Conservation (phyloP, 257 asterid genomes). For the Gardenia jasminoides region DNA sequence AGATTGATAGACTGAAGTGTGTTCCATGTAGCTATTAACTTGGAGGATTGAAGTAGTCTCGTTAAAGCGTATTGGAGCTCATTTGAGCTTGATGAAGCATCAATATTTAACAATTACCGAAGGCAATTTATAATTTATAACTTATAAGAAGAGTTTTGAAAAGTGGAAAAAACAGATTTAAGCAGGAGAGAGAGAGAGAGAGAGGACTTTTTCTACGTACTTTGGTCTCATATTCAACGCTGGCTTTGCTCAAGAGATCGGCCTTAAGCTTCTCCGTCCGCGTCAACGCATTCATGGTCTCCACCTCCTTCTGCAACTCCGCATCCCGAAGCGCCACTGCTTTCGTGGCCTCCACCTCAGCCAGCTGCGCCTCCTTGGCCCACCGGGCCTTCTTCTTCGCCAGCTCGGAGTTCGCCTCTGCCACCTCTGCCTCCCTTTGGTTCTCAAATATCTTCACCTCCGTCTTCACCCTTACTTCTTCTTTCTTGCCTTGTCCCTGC, state of each 20-base stretch:
- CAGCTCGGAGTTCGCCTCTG: conserved; percentile 50
- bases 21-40: too few relatives aligned
- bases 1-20: too few relatives aligned
- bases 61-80: too few relatives aligned
- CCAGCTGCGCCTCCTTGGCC: conserved; percentile 55
- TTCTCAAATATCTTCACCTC: conserved; percentile 56
- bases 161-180: too few relatives aligned
- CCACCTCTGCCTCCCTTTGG: conserved; percentile 58
- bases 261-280: conserved; percentile 64
- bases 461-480: conserved; percentile 48
- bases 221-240: conserved; percentile 63
- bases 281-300: conserved; percentile 54
- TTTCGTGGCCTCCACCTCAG: conserved; percentile 59
- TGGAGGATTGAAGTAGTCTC: too few relatives aligned
- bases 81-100: too few relatives aligned
- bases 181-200: too few relatives aligned
- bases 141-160: too few relatives aligned
- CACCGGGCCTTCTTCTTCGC: conserved; percentile 66
- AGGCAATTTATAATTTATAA: too few relatives aligned
- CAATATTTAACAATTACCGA: too few relatives aligned
- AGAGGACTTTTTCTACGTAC: neutral
- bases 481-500: conserved; percentile 56
- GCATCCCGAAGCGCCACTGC: conserved; percentile 63
- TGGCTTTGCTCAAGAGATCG: conserved; percentile 51
- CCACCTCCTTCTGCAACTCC: conserved; percentile 56